Percentiles rank a stretch among this genome's conserved stretches.
Conservation (phyloP, 106 monocot genomes). For the Narthecium ossifragum region DNA sequence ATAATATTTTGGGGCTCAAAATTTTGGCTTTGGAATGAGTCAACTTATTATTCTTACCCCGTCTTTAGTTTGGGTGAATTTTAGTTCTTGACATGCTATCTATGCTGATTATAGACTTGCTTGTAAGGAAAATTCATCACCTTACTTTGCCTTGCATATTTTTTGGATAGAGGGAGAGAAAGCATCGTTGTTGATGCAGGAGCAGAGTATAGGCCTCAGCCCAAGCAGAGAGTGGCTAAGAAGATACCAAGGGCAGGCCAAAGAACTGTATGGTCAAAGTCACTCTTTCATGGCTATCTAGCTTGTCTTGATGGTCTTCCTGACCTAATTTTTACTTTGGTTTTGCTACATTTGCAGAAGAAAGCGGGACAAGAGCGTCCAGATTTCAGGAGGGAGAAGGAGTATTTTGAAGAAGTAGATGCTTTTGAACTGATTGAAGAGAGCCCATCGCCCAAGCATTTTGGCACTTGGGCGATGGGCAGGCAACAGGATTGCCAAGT, state of each 20-base stretch:
- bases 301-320: not conserved
- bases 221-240: constrained; percentile 32
- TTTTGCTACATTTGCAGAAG: constrained; percentile 30
- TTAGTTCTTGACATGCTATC: no score
- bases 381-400: constrained; percentile 68
- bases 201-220: constrained; percentile 30
- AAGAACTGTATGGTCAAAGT: constrained; percentile 15
- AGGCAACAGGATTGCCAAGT: constrained; percentile 24
- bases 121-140: not conserved
- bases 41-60: no score
- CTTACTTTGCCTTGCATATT: not conserved
- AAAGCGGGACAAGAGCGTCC: constrained; percentile 26
- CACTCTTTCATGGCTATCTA: not conserved
- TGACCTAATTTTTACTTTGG: not conserved
- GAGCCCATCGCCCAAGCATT: constrained; percentile 72
- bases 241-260: constrained; percentile 40
- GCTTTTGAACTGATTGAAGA: constrained; percentile 80
- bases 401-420: constrained; percentile 90
- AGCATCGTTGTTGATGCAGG: constrained; percentile 54
- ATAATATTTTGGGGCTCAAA: no score
- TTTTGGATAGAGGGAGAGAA: constrained; percentile 61
- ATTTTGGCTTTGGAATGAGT: no score
- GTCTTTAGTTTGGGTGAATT: no score
- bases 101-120: not conserved
- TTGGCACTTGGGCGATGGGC: constrained; percentile 49